A percentile compares a stretch with the other conserved stretches of the same genome.
Conservation (phyloP, 495 filamentous ascomycete species). For the Tetracladium setigerum region DNA sequence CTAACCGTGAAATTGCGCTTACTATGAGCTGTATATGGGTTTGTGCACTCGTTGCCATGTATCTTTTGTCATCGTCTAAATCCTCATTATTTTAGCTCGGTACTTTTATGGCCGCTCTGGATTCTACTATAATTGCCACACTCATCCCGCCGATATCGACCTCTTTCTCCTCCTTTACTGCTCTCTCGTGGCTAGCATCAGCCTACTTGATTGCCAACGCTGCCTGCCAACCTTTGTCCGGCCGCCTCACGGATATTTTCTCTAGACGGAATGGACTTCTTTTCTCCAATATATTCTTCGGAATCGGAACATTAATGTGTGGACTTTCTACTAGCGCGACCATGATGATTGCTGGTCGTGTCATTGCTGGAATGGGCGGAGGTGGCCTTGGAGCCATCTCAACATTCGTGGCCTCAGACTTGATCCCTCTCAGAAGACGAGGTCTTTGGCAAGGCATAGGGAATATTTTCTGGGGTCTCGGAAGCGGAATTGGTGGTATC, state of each 20-base stretch:
- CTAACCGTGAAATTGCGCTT: no score
- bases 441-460: slow-evolving; percentile 79
- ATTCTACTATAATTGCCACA: slow-evolving; percentile 80
- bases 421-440: slow-evolving; percentile 71
- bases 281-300: slow-evolving; percentile 76
- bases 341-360: slow-evolving; percentile 69
- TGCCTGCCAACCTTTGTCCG: slow-evolving; percentile 77
- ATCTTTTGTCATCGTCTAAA: slow-evolving; percentile 51
- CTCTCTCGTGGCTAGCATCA: slow-evolving; percentile 85
- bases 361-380: slow-evolving; percentile 79
- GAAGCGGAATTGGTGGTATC: slow-evolving; percentile 59
- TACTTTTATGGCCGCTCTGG: slow-evolving; percentile 77
- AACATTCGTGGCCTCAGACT: slow-evolving; percentile 71
- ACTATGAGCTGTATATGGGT: no score
- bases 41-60: slow-evolving; percentile 10
- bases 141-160: slow-evolving; percentile 78
- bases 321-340: slow-evolving; percentile 64
- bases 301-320: slow-evolving; percentile 74
- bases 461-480: slow-evolving; percentile 64
- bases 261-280: slow-evolving; percentile 68
- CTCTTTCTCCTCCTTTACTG: slow-evolving; percentile 71
- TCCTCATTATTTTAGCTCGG: slow-evolving; percentile 52
- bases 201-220: slow-evolving; percentile 89
- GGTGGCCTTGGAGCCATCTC: slow-evolving; percentile 73
- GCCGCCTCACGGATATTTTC: slow-evolving; percentile 84